Evolutionary conservation across 1,284 basidiomycete species (phyloP).

Genomic region (Naganishia albida): DNA sequence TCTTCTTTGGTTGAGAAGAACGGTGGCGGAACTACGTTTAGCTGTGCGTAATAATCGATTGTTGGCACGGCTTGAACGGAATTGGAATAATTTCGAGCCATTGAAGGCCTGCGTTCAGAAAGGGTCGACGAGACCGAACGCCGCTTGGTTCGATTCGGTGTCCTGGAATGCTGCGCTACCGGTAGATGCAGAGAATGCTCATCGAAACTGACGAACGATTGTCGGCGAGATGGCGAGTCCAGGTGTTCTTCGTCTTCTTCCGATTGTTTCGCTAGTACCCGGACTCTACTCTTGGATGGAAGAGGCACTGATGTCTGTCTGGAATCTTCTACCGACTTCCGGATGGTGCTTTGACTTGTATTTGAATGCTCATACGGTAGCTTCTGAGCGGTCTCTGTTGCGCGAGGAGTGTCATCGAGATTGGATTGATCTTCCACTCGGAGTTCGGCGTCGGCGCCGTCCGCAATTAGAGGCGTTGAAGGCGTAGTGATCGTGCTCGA

Average conservation of each 20-base stretch:
- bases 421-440: neutral
- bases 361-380: slow-evolving; percentile 50
- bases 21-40: slow-evolving; percentile 70
- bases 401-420: slow-evolving; percentile 31
- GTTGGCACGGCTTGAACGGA: slow-evolving; percentile 46
- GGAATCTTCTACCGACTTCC: slow-evolving; percentile 37
- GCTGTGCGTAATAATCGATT: slow-evolving; percentile 67
- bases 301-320: slow-evolving; percentile 32
- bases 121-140: slow-evolving; percentile 82
- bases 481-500: slow-evolving; percentile 48
- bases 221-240: slow-evolving; percentile 26
- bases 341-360: slow-evolving; percentile 55
- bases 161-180: slow-evolving; percentile 63
- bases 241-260: slow-evolving; percentile 44
- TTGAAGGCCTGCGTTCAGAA: slow-evolving; percentile 53
- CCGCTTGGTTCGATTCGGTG: slow-evolving; percentile 89
- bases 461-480: slow-evolving; percentile 48
- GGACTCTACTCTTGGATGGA: slow-evolving; percentile 31
- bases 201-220: slow-evolving; percentile 37
- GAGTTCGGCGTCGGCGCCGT: slow-evolving; percentile 27
- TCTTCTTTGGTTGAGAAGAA: slow-evolving; percentile 84
- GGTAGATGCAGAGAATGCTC: slow-evolving; percentile 49
- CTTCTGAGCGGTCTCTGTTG: slow-evolving; percentile 27
- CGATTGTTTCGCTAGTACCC: slow-evolving; percentile 39
- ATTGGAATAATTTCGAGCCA: slow-evolving; percentile 41